phyloP scores from a whole-genome alignment of 805 yeast genomes.

The Wickerhamiella bombiphila region DNA sequence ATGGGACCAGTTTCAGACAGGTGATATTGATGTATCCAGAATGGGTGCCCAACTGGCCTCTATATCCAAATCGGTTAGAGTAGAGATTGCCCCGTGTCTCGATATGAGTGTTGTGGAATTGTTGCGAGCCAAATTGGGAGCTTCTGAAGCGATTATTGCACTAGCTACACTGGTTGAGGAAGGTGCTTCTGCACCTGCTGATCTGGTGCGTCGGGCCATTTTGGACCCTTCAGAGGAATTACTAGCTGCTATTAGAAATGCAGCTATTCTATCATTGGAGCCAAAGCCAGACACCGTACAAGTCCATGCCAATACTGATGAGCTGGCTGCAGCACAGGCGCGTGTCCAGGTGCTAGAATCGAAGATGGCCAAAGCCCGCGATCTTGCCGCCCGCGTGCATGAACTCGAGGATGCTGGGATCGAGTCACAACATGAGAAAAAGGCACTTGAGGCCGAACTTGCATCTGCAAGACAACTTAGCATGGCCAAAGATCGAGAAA shows the following conservation, averaged over 20 bases:
- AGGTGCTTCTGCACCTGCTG: not conserved
- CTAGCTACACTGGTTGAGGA: too few species aligned
- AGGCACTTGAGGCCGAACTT: not conserved
- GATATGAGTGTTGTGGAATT: too few species aligned
- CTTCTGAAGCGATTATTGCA: not conserved
- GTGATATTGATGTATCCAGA: not conserved
- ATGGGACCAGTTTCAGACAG: not conserved
- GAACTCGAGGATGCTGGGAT: not conserved
- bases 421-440: not conserved
- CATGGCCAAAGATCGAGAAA: constrained; percentile 1
- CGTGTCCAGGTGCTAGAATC: not conserved
- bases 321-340: not conserved
- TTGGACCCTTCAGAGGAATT: not conserved
- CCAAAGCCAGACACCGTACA: too few species aligned
- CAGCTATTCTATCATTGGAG: not conserved
- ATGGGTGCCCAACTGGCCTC: not conserved
- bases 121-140: not conserved
- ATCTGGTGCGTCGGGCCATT: not conserved
- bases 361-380: not conserved
- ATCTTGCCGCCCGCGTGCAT: not conserved
- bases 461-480: not conserved
- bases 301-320: not conserved
- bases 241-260: not conserved
- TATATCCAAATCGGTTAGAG: not conserved
- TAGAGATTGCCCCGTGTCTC: not conserved